Percentiles rank a stretch among this genome's conserved stretches.
Evolutionary conservation across 2,329 filamentous ascomycete species (phyloP).

Genomic region (Lecanosticta acicola): DNA sequence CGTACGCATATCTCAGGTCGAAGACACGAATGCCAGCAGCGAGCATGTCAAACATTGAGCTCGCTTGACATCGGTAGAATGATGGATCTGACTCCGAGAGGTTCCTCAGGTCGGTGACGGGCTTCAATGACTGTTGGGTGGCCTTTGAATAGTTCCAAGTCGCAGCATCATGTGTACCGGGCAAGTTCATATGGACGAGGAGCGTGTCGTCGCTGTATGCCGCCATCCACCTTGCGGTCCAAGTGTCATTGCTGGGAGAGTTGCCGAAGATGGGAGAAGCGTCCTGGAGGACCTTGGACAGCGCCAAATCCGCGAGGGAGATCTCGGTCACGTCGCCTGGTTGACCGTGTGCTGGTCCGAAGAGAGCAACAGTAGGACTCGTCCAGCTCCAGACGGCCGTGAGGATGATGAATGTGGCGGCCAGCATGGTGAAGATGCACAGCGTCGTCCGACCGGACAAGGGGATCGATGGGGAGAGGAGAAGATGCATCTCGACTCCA

Average conservation of each 20-base stretch:
- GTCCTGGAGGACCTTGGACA: slow-evolving; percentile 40
- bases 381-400: slow-evolving; percentile 10
- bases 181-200: slow-evolving; percentile 46
- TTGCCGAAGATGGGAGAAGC: slow-evolving; percentile 42
- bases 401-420: slow-evolving; percentile 12
- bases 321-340: not conserved
- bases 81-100: slow-evolving; percentile 31
- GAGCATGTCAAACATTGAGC: slow-evolving; percentile 38
- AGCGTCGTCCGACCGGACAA: slow-evolving; percentile 4
- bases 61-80: slow-evolving; percentile 42
- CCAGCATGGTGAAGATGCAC: slow-evolving; percentile 9
- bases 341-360: slow-evolving; percentile 3
- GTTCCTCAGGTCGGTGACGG: slow-evolving; percentile 39
- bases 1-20: slow-evolving; percentile 47
- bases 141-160: slow-evolving; percentile 48
- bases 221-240: slow-evolving; percentile 44
- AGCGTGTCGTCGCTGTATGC: slow-evolving; percentile 38
- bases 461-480: not conserved
- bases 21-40: slow-evolving; percentile 47
- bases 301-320: slow-evolving; percentile 33
- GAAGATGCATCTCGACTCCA: not conserved
- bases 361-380: slow-evolving; percentile 7
- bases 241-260: slow-evolving; percentile 12
- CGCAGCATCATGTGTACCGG: slow-evolving; percentile 47
- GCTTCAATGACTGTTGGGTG: slow-evolving; percentile 38